Evolutionary conservation across 2,329 filamentous ascomycete genomes (phyloP), one percentile per base, ranked within the genome.

Genomic region (Endothia cerciana): DNA sequence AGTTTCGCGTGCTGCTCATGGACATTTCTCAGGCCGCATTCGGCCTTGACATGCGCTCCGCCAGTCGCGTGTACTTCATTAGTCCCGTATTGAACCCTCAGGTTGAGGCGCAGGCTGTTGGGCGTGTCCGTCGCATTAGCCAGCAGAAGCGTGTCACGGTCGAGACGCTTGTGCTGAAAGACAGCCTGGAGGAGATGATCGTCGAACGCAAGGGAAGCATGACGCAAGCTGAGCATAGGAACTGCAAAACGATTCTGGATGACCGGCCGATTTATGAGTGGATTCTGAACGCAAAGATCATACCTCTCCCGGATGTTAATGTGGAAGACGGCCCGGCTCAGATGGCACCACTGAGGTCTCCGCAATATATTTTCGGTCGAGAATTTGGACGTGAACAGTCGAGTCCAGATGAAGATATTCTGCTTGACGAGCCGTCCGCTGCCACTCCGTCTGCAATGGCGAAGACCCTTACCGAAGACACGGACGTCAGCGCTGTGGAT

Each of bases 11-110:
- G 0, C 80, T 97, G 2, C 82, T 97, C 1, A 97, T 97, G 90
- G 93, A 97, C 73, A 86, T 97, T n/a, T 87, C 87, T 1, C 92
- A 95, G 74, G 94, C 94, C 38, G 92, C 94, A 0, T 92, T 94
- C 68, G 94, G 94, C 0, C 82, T 98, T 0, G 94, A 97, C 74
- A 88, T 97, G 76, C 89, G 89, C 61, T 88, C 87, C 13, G 94
- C 94, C 1, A 95, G 91, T 4, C 83, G 94, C 2, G 89, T 98
- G 11, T 96, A 93, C 77, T 97, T 98, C 69, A 85, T 97, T 64
- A 94, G 91, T 69, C 94, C 94, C 0, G 92, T 97, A 15, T 90
- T 95, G 74, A 91, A 94, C 62, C 93, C 93, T 0, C 87, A 91
- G 69, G 85, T 97, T 0, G 92, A 97, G 75, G 93, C 91, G 1